Percentiles rank a stretch among this genome's conserved stretches.
phyloP scores from a whole-genome alignment of 2,329 filamentous ascomycete genomes.

The Penicillium digitatum region DNA sequence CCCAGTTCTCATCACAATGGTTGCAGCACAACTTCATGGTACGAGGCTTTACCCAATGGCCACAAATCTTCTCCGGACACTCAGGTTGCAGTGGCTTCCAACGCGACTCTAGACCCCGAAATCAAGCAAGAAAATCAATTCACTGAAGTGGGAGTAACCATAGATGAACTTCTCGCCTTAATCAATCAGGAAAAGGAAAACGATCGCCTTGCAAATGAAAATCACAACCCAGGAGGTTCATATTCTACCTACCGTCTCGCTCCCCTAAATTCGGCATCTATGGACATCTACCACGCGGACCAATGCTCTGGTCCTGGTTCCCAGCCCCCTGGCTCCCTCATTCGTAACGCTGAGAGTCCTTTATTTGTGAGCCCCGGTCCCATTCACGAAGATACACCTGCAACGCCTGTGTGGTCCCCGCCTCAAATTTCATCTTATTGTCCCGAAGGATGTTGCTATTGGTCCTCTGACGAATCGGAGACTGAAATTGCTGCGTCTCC shows the following conservation, averaged over 20 bases:
- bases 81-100: neutral
- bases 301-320: neutral
- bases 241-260: neutral
- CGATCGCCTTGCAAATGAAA: neutral
- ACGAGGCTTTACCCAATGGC: neutral
- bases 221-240: neutral
- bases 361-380: neutral
- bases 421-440: neutral
- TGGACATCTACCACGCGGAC: neutral
- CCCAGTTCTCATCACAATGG: neutral
- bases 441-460: neutral
- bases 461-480: neutral
- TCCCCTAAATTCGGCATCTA: neutral
- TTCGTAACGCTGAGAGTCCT: neutral
- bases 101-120: neutral
- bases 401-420: neutral
- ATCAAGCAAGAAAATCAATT: neutral
- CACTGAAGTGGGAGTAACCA: neutral
- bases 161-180: neutral
- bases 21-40: neutral
- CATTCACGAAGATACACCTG: neutral
- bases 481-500: neutral
- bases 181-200: neutral
- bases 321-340: neutral
- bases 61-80: too few relatives aligned